Conservation (phyloP, 192 early-diverging fungal species). For the Entomortierella parvispora region DNA sequence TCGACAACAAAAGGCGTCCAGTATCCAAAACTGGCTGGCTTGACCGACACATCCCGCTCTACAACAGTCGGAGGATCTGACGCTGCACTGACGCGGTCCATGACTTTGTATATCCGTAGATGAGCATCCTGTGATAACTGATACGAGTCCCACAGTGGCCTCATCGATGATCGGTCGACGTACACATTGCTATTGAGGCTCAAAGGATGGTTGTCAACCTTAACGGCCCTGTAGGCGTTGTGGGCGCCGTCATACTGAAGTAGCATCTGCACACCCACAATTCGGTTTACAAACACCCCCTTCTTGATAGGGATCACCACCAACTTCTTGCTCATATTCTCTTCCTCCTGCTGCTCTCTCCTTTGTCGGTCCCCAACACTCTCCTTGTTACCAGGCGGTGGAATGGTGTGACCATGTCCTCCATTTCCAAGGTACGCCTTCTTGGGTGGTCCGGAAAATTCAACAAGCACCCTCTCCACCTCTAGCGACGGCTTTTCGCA, state of each 20-base stretch:
- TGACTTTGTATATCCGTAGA: conserved; percentile 15
- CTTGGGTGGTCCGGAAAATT: conserved; percentile 34
- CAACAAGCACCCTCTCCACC: conserved; percentile 41
- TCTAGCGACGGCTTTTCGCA: conserved; percentile 55
- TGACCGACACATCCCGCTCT: conserved; percentile 7
- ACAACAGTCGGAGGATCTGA: not conserved
- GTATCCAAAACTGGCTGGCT: conserved; percentile 36
- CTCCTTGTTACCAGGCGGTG: not conserved
- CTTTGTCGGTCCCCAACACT: not conserved
- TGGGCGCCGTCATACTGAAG: conserved; percentile 34
- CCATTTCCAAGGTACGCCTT: conserved; percentile 32
- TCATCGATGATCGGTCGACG: conserved; percentile 30
- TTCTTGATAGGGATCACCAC: conserved; percentile 44
- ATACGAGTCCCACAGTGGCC: conserved; percentile 41
- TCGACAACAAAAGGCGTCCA: conserved; percentile 33
- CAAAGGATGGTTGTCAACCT: conserved; percentile 34
- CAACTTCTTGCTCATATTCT: conserved; percentile 8
- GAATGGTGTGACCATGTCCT: not conserved
- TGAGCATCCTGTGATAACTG: conserved; percentile 40
- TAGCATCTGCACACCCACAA: conserved; percentile 42
- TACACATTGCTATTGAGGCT: conserved; percentile 34
- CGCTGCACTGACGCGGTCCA: not conserved
- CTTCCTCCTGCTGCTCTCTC: not conserved
- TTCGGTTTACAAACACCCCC: conserved; percentile 39
- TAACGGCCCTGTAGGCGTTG: conserved; percentile 45